Conservation (phyloP, 73 alveolate genomes). For the Uronychia setigera region DNA sequence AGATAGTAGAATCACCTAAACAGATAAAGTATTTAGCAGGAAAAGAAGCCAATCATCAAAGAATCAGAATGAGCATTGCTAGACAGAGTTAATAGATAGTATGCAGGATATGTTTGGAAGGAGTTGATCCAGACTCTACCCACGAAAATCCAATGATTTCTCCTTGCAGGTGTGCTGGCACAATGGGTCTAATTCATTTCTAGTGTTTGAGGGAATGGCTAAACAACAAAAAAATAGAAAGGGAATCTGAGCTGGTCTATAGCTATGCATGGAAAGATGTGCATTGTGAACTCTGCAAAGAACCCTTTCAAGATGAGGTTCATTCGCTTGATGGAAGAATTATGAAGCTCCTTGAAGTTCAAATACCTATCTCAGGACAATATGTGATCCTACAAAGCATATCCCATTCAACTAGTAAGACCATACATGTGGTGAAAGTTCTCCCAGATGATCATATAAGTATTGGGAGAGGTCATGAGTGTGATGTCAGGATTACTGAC, state of each 20-base stretch:
- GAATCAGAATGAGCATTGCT: not conserved
- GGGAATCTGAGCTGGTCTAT: conserved; percentile 7
- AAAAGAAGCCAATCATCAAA: not conserved
- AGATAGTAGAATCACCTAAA: too few species aligned
- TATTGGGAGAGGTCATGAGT: conserved; percentile 81
- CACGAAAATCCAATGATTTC: conserved; percentile 80
- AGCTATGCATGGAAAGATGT: conserved; percentile 52
- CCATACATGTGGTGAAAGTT: conserved; percentile 46
- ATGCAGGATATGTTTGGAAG: conserved; percentile 83
- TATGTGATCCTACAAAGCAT: not conserved
- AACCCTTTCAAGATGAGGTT: not conserved
- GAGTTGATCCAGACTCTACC: conserved; percentile 37
- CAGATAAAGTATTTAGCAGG: not conserved
- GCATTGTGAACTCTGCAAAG: conserved; percentile 61
- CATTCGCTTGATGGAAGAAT: not conserved
- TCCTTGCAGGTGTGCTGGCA: conserved; percentile 91
- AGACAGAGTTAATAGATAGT: not conserved
- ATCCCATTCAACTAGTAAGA: conserved; percentile 2
- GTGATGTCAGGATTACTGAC: conserved; percentile 82
- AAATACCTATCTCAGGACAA: not conserved
- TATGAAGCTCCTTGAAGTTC: not conserved
- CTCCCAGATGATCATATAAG: conserved; percentile 4
- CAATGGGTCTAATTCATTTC: conserved; percentile 80
- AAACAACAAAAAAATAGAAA: conserved; percentile 65
- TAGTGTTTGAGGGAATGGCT: conserved; percentile 80